Percentiles rank a stretch among this genome's conserved stretches.
Conservation (phyloP, 2,329 filamentous ascomycete species). For the Aspergillus viridinutans region DNA sequence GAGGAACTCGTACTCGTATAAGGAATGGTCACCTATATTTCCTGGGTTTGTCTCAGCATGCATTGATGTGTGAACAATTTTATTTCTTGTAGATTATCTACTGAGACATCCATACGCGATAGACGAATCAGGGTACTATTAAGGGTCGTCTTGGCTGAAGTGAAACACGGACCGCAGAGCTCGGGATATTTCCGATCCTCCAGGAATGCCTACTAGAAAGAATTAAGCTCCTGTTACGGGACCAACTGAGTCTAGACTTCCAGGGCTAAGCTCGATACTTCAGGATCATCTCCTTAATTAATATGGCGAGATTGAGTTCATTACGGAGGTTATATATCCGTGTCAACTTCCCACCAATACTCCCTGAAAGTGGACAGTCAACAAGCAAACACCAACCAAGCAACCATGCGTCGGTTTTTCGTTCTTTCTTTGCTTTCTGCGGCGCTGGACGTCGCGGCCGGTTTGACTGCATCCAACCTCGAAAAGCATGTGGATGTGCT, state of each 20-base stretch:
- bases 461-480: slow-evolving; percentile 23
- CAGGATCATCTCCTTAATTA: neutral
- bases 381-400: neutral
- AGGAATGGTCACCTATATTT: neutral
- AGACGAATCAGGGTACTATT: neutral
- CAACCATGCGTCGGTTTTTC: slow-evolving; percentile 20
- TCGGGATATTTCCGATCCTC: neutral
- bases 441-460: slow-evolving; percentile 20
- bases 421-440: slow-evolving; percentile 22
- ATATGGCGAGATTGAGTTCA: neutral
- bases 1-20: too few relatives aligned
- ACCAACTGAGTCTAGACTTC: neutral
- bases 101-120: neutral
- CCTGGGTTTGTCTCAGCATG: neutral
- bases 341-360: neutral
- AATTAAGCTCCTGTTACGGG: neutral
- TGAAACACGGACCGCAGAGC: neutral
- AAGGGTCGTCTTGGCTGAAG: neutral
- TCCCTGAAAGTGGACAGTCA: neutral
- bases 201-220: neutral
- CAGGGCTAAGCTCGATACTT: neutral
- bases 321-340: neutral
- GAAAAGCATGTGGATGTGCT: slow-evolving; percentile 42
- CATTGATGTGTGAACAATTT: neutral
- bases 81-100: neutral